phyloP scores from a whole-genome alignment of 441 rosid species.

The Euphorbia schlechtendalii region DNA sequence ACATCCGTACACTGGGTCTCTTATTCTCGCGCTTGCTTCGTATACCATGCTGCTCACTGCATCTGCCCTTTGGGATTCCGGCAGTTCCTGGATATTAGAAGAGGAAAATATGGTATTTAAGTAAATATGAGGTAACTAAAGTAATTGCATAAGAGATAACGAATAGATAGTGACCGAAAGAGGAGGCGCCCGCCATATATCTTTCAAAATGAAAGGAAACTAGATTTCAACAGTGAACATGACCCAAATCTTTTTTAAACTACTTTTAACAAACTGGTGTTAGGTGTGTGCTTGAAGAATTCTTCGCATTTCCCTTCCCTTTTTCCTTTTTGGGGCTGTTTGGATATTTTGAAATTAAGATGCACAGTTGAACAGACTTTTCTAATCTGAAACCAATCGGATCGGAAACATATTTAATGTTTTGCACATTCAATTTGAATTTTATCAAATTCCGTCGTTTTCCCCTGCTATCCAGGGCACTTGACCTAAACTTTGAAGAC shows the following conservation, averaged over 20 bases:
- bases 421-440: not conserved
- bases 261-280: too few species aligned
- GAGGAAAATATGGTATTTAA: too few species aligned
- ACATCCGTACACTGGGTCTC: conserved; percentile 68
- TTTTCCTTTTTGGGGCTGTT: conserved; percentile 10
- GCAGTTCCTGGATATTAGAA: conserved; percentile 70
- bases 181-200: not conserved
- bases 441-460: not conserved
- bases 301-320: not conserved
- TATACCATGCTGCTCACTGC: conserved; percentile 71
- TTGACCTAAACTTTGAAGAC: not conserved
- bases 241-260: not conserved
- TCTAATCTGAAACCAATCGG: conserved; percentile 3
- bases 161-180: too few species aligned
- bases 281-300: too few species aligned
- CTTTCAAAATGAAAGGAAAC: conserved; percentile 1
- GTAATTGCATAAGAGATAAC: not conserved
- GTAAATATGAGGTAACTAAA: too few species aligned
- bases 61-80: conserved; percentile 52
- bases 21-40: conserved; percentile 52
- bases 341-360: not conserved
- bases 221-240: conserved; percentile 1
- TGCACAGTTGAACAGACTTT: conserved; percentile 1
- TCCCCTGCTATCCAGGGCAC: conserved; percentile 22
- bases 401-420: not conserved